These are phyloP conservation scores for Nicotiana benthamiana DNA, from an alignment of 257 asterid genomes.

Conservation along the genomic window DNA sequence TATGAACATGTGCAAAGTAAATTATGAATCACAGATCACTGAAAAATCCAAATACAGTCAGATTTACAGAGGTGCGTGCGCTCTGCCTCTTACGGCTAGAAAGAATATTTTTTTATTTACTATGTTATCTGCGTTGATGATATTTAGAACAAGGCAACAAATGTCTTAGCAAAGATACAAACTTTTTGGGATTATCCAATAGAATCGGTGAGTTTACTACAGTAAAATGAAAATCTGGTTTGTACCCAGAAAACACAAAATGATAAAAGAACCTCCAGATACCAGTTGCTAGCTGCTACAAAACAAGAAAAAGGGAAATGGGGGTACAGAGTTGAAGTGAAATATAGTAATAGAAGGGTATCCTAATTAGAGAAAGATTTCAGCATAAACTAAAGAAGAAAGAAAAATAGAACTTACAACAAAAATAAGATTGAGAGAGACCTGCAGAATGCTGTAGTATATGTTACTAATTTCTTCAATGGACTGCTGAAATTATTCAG, in stretches of 20 bases:
- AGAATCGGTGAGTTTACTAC: too few species aligned
- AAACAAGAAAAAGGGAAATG: too few species aligned
- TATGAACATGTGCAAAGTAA: conserved; percentile 38
- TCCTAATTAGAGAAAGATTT: neutral
- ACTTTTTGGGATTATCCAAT: neutral
- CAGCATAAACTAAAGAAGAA: neutral
- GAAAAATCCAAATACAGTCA: conserved; percentile 36
- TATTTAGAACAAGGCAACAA: neutral
- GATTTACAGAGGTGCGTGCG: conserved; percentile 29
- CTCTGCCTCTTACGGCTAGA: neutral
- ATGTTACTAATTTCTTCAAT: too few species aligned
- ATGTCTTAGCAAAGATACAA: neutral
- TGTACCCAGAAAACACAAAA: too few species aligned
- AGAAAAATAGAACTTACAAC: neutral
- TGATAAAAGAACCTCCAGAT: too few species aligned
- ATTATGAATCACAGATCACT: conserved; percentile 38
- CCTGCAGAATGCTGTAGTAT: too few species aligned
- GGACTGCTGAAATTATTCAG: too few species aligned
- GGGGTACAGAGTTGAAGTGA: too few species aligned
- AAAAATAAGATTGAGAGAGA: neutral
- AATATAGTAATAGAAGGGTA: too few species aligned
- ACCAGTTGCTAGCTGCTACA: neutral
- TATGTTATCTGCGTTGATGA: neutral
- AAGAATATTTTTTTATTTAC: neutral
- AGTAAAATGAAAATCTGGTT: too few species aligned